phyloP scores from a whole-genome alignment of 768 basidiomycete genomes.

The Podaxis mareebaensis region DNA sequence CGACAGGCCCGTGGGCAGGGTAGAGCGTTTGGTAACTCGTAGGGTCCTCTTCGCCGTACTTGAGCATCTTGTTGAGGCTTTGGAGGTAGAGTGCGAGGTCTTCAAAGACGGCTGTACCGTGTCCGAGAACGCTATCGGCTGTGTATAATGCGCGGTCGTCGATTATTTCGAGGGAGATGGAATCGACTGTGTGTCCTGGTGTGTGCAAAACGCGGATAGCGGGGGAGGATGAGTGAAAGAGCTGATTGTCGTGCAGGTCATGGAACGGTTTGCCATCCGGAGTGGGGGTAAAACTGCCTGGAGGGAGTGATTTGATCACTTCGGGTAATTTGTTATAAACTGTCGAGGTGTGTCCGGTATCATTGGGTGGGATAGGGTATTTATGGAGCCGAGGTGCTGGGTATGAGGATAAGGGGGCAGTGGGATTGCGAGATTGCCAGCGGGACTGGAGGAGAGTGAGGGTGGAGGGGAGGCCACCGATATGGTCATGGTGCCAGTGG shows the following conservation, averaged over 20 bases:
- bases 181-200: conserved; percentile 91
- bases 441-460: conserved; percentile 61
- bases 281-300: conserved; percentile 46
- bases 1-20: conserved; percentile 86
- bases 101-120: conserved; percentile 88
- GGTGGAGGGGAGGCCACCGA: conserved; percentile 72
- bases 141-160: conserved; percentile 82
- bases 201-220: conserved; percentile 73
- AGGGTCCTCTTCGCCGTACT: conserved; percentile 32
- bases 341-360: conserved; percentile 21
- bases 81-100: conserved; percentile 72
- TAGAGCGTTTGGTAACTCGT: conserved; percentile 57
- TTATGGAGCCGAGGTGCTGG: conserved; percentile 77
- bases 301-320: conserved; percentile 39
- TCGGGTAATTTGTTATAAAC: conserved; percentile 39
- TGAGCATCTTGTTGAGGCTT: conserved; percentile 60
- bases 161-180: conserved; percentile 70
- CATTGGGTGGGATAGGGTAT: conserved; percentile 43
- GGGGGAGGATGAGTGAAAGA: conserved; percentile 36
- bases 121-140: conserved; percentile 88
- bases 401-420: conserved; percentile 38
- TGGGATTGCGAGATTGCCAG: conserved; percentile 55
- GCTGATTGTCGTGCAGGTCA: conserved; percentile 57
- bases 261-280: conserved; percentile 51
- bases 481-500: conserved; percentile 89